Percentiles rank a stretch among this genome's conserved stretches.
Evolutionary conservation across 106 monocot genomes (phyloP).

Genomic region (Narthecium ossifragum): DNA sequence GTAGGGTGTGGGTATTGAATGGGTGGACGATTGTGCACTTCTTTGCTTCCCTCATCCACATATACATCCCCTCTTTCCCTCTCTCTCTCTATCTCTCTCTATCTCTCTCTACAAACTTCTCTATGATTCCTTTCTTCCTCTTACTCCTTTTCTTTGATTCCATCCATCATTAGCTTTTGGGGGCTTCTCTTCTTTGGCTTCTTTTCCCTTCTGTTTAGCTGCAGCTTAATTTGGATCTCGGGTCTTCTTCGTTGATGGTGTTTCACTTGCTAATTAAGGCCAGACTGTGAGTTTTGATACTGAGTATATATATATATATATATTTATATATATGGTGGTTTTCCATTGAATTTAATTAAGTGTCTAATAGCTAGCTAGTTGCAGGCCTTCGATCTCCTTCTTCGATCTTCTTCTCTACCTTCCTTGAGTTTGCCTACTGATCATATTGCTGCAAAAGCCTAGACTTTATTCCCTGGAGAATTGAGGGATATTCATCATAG

Average conservation of each 20-base stretch:
- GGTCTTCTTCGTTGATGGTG: not conserved
- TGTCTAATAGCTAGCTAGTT: no score
- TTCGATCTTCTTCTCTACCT: no score
- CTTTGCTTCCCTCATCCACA: slow-evolving; percentile 15
- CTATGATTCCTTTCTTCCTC: not conserved
- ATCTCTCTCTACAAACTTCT: not conserved
- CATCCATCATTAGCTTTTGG: not conserved
- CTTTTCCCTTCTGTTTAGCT: not conserved
- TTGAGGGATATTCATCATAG: not conserved
- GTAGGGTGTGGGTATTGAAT: slow-evolving; percentile 9
- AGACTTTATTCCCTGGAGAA: no score
- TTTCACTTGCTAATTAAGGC: not conserved
- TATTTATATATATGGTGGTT: no score
- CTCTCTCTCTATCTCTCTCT: slow-evolving; percentile 9
- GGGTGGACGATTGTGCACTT: slow-evolving; percentile 23
- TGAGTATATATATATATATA: no score
- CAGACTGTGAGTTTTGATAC: no score
- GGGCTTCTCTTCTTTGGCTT: not conserved
- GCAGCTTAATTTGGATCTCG: not conserved
- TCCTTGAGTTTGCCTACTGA: no score
- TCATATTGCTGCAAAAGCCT: no score
- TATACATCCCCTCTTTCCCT: slow-evolving; percentile 1
- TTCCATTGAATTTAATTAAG: no score
- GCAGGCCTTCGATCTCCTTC: no score
- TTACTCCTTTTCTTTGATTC: not conserved